Conservation (phyloP, 164 flowering plant genomes). For the Tetracentron sinense region DNA sequence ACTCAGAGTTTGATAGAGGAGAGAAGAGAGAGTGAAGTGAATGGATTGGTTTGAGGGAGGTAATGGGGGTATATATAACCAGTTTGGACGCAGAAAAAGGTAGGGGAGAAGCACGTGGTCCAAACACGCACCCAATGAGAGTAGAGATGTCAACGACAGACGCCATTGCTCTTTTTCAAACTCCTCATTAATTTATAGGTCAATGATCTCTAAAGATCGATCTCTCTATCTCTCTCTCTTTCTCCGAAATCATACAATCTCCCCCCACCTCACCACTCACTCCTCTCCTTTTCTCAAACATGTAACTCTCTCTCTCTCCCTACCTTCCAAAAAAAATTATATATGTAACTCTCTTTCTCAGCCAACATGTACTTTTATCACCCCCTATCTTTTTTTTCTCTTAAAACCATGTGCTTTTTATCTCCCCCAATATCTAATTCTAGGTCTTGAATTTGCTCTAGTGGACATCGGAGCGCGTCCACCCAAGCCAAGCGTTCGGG, state of each 20-base stretch:
- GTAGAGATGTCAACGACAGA: neutral
- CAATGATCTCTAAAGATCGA: neutral
- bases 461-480: too few species aligned
- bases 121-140: neutral
- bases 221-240: neutral
- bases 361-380: too few species aligned
- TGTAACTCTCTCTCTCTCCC: too few species aligned
- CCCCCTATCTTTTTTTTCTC: too few species aligned
- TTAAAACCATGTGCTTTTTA: too few species aligned
- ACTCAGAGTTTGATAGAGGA: neutral
- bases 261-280: neutral
- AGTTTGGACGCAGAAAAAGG: neutral
- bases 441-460: too few species aligned
- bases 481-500: too few species aligned
- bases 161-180: neutral
- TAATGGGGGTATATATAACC: neutral
- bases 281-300: neutral
- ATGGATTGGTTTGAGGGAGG: neutral
- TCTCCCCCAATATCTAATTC: too few species aligned
- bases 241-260: neutral
- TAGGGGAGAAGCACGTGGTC: neutral
- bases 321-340: too few species aligned
- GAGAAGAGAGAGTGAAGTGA: neutral
- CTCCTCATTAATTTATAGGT: neutral
- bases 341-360: too few species aligned